These are phyloP conservation scores for Clarireedia paspali DNA, from an alignment of 2,329 filamentous ascomycete genomes.

Conservation along the genomic window DNA sequence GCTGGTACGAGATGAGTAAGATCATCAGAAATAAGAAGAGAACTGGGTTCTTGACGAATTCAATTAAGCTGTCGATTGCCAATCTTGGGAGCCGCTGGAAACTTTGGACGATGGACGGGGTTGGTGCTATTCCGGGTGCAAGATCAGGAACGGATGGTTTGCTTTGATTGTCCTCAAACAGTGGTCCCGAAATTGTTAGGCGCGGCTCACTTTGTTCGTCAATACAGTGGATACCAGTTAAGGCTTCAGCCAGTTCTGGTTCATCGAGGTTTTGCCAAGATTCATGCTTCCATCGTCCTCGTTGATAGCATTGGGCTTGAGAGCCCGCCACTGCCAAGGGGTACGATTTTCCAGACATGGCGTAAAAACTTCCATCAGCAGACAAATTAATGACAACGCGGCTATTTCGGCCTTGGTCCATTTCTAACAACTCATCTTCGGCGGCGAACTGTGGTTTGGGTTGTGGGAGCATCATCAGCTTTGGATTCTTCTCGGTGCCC, in stretches of 20 bases:
- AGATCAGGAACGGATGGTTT: constrained; percentile 22
- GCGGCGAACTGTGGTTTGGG: constrained; percentile 55
- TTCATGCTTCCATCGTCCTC: constrained; percentile 41
- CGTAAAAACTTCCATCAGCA: constrained; percentile 84
- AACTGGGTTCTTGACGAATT: constrained; percentile 47
- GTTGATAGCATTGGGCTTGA: constrained; percentile 45
- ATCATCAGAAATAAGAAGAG: constrained; percentile 29
- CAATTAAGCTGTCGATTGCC: constrained; percentile 42
- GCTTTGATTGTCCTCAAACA: constrained; percentile 12
- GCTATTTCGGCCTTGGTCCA: constrained; percentile 45
- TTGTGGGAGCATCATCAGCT: constrained; percentile 80
- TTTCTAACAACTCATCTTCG: constrained; percentile 37
- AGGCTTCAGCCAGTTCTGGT: constrained; percentile 47
- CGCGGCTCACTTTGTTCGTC: constrained; percentile 39
- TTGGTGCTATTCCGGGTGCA: constrained; percentile 29
- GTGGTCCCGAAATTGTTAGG: constrained; percentile 37
- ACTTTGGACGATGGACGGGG: constrained; percentile 38
- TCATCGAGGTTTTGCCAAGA: constrained; percentile 29
- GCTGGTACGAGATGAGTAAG: constrained; percentile 21
- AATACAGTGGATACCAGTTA: constrained; percentile 66
- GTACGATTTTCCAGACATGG: constrained; percentile 78
- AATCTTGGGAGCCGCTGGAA: constrained; percentile 44
- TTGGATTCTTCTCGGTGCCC: constrained; percentile 60
- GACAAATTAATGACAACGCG: constrained; percentile 84
- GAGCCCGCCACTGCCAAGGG: constrained; percentile 71